A percentile compares a stretch with the other conserved stretches of the same genome.
These are phyloP conservation scores for Aspergillus amoenus DNA, from an alignment of 2,329 filamentous ascomycete species.

Conservation along the genomic window DNA sequence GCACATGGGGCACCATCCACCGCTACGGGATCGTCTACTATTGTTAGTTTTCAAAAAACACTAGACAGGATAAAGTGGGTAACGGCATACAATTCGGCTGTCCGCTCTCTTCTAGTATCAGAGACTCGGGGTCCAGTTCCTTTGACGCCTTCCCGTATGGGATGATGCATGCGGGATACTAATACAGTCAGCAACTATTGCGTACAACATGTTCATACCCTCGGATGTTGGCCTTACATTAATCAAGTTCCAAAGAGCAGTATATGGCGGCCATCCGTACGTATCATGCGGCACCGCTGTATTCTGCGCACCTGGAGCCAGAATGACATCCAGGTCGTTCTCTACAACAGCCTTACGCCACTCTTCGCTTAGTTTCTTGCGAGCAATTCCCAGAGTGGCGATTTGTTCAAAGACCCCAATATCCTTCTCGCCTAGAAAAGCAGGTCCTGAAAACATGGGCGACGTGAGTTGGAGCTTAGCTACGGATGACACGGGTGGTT, in stretches of 20 bases:
- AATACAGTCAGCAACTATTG: background rate
- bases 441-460: slow-evolving; percentile 2
- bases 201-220: slow-evolving; percentile 27
- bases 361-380: background rate
- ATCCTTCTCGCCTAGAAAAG: background rate
- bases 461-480: background rate
- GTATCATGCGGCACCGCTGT: slow-evolving; percentile 6
- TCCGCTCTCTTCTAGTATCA: slow-evolving; percentile 29
- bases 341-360: background rate
- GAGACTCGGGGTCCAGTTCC: slow-evolving; percentile 36
- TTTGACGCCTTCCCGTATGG: slow-evolving; percentile 21
- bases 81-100: slow-evolving; percentile 28
- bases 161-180: slow-evolving; percentile 3
- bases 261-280: slow-evolving; percentile 6
- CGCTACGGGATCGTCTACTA: slow-evolving; percentile 41
- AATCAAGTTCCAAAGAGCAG: slow-evolving; percentile 1
- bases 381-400: background rate
- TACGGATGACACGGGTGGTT: background rate
- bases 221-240: slow-evolving; percentile 32
- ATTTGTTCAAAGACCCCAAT: slow-evolving; percentile 1
- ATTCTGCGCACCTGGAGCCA: background rate
- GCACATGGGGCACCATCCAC: slow-evolving; percentile 48
- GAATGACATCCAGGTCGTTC: background rate
- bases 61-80: no score
- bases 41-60: slow-evolving; percentile 3